A percentile compares a stretch with the other conserved stretches of the same genome.
Evolutionary conservation across 768 basidiomycete genomes (phyloP).

Genomic region (Collybia nuda): DNA sequence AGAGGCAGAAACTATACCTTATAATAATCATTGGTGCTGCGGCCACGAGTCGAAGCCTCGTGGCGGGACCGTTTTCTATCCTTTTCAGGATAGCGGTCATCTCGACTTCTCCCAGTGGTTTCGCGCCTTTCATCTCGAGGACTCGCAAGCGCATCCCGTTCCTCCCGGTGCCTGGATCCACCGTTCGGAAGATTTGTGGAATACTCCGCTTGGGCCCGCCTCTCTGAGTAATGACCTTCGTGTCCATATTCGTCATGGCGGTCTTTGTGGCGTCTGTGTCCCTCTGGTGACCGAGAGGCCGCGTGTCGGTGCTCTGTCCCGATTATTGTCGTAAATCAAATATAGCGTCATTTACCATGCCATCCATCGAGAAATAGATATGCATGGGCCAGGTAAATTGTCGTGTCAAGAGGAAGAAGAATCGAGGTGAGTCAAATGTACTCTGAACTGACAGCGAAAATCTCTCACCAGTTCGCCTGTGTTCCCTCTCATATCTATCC

Average conservation of each 20-base stretch:
- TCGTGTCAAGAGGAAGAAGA: conserved; percentile 1
- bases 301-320: not conserved
- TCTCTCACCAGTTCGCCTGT: conserved; percentile 14
- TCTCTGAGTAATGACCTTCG: not conserved
- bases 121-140: conserved; percentile 1
- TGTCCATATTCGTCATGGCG: not conserved
- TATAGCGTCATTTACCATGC: too few species aligned
- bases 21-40: not conserved
- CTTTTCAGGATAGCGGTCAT: conserved; percentile 2
- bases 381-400: not conserved
- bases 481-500: not conserved
- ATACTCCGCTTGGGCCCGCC: not conserved
- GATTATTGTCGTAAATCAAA: too few species aligned
- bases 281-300: conserved; percentile 2
- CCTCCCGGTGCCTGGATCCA: not conserved
- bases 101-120: not conserved
- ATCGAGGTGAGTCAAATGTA: conserved; percentile 7
- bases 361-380: not conserved
- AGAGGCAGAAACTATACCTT: not conserved
- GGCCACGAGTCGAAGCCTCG: too few species aligned
- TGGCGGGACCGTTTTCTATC: not conserved
- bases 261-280: not conserved
- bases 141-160: conserved; percentile 1
- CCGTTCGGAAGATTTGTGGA: not conserved
- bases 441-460: not conserved